Conservation (phyloP, 2,329 filamentous ascomycete genomes). For the Pseudodiploospora longispora region DNA sequence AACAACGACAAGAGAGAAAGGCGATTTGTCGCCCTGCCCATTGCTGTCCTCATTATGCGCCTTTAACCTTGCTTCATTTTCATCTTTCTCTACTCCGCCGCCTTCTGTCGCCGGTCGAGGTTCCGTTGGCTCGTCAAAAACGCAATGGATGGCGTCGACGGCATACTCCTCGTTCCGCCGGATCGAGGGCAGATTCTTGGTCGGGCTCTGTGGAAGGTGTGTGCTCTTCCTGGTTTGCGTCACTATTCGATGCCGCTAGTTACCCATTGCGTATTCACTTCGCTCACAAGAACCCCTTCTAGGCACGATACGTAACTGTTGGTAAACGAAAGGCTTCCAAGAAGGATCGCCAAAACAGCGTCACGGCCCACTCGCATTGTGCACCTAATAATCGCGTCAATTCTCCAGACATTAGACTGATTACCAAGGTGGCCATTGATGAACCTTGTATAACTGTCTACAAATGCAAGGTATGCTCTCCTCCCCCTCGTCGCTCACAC, state of each 20-base stretch:
- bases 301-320: constrained; percentile 54
- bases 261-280: constrained; percentile 3
- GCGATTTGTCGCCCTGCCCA: constrained; percentile 6
- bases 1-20: constrained; percentile 1
- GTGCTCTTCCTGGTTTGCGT: constrained; percentile 9
- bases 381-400: constrained; percentile 30
- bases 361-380: constrained; percentile 27
- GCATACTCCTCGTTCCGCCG: constrained; percentile 41
- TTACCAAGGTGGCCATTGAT: constrained; percentile 28
- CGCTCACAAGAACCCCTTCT: neutral
- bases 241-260: constrained; percentile 5
- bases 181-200: constrained; percentile 44
- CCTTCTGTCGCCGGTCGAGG: neutral
- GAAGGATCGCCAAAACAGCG: constrained; percentile 28
- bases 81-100: neutral
- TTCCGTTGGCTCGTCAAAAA: constrained; percentile 3
- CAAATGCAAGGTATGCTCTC: constrained; percentile 43
- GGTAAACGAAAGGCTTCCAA: constrained; percentile 27
- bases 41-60: constrained; percentile 10
- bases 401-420: constrained; percentile 28
- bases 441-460: constrained; percentile 44
- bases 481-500: constrained; percentile 3
- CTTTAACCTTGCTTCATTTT: constrained; percentile 3
- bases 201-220: constrained; percentile 44
- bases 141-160: constrained; percentile 34